Percentiles rank a stretch among this genome's conserved stretches.
Conservation (phyloP, 768 basidiomycete genomes). For the Clavulina sp. region DNA sequence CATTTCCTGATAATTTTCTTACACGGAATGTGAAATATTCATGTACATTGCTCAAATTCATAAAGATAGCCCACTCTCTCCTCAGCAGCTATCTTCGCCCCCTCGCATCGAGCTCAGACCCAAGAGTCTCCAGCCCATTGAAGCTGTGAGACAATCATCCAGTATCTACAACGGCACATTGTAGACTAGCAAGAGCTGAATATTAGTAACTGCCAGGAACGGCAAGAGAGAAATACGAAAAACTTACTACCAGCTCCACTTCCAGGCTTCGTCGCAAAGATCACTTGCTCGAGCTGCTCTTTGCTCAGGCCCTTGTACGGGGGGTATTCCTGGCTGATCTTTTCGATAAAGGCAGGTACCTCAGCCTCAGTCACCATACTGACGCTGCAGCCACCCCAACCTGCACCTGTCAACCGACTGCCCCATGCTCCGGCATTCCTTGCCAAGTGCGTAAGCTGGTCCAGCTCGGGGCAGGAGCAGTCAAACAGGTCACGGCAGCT, state of each 20-base stretch:
- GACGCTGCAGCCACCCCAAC: slow-evolving; percentile 85
- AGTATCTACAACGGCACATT: no score
- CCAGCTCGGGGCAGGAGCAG: slow-evolving; percentile 65
- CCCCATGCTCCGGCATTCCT: slow-evolving; percentile 59
- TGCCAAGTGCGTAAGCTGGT: slow-evolving; percentile 48
- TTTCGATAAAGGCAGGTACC: slow-evolving; percentile 45
- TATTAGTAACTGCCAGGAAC: no score
- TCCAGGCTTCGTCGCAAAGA: slow-evolving; percentile 74
- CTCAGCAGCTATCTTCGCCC: no score
- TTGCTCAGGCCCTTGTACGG: slow-evolving; percentile 46
- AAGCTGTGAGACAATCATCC: no score
- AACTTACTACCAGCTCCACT: slow-evolving; percentile 57
- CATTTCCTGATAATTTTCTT: no score
- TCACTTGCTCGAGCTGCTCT: slow-evolving; percentile 41
- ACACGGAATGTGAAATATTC: no score
- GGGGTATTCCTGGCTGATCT: slow-evolving; percentile 39
- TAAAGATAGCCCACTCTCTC: no score
- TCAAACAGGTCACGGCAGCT: slow-evolving; percentile 55
- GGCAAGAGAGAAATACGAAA: no score
- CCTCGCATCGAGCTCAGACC: no score
- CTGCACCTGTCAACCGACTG: slow-evolving; percentile 72
- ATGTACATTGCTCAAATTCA: no score
- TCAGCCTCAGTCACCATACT: slow-evolving; percentile 52
- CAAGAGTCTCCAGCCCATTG: no score
- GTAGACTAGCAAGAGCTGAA: no score